These are phyloP conservation scores for Didymella arachidicola DNA, from an alignment of 2,329 filamentous ascomycete genomes.

Conservation along the genomic window DNA sequence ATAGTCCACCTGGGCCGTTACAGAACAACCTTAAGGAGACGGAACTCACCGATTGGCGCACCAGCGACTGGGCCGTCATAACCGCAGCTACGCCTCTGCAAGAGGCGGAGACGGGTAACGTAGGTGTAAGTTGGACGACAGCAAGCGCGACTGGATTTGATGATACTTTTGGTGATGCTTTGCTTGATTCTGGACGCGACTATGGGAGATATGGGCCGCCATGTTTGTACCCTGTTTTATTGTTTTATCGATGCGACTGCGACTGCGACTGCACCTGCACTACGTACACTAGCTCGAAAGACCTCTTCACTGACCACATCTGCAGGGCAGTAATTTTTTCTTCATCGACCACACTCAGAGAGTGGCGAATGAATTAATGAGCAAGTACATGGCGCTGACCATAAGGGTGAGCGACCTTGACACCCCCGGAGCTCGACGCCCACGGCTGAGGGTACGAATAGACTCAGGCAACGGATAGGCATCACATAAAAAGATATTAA, in stretches of 20 bases:
- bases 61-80: conserved; percentile 39
- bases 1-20: conserved; percentile 40
- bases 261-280: neutral
- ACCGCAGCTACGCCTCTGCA: conserved; percentile 7
- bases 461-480: conserved; percentile 8
- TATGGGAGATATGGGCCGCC: conserved; percentile 2
- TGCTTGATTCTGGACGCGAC: conserved; percentile 1
- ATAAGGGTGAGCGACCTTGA: conserved; percentile 3
- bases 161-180: conserved; percentile 10
- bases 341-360: neutral
- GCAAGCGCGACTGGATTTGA: conserved; percentile 10
- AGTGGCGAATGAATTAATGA: conserved; percentile 16
- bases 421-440: neutral
- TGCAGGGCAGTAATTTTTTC: neutral
- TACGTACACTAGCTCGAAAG: neutral
- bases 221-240: conserved; percentile 21
- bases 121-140: conserved; percentile 17
- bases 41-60: conserved; percentile 44
- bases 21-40: conserved; percentile 40
- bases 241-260: conserved; percentile 10
- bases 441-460: neutral
- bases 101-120: conserved; percentile 1
- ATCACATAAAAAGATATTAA: neutral
- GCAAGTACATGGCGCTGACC: conserved; percentile 14
- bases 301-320: neutral